Evolutionary conservation across 768 basidiomycete species (phyloP).

Genomic region (Pilatotrama ljubarskyi): DNA sequence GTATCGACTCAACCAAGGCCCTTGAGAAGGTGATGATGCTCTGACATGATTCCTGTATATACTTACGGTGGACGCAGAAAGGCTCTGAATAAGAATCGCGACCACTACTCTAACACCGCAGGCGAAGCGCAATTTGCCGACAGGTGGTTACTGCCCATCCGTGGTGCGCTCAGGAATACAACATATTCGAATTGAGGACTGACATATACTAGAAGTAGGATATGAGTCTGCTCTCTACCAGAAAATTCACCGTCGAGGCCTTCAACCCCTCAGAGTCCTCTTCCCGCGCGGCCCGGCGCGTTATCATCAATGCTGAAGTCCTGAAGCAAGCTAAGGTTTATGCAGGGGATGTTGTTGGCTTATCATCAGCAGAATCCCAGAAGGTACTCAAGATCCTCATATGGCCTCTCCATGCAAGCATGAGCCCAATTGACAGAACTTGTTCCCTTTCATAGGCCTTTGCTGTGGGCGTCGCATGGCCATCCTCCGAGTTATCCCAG

Average conservation of each 20-base stretch:
- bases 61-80: too few species aligned
- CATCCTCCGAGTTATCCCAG: constrained; percentile 60
- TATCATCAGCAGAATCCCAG: constrained; percentile 42
- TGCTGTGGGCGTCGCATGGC: constrained; percentile 75
- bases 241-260: constrained; percentile 32
- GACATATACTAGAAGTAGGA: too few species aligned
- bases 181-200: too few species aligned
- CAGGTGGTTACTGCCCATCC: too few species aligned
- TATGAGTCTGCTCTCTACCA: constrained; percentile 27
- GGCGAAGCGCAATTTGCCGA: too few species aligned
- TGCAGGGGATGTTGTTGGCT: constrained; percentile 68
- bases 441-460: constrained; percentile 44
- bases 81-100: too few species aligned
- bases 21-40: too few species aligned
- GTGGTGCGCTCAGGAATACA: too few species aligned
- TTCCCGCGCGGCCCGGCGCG: constrained; percentile 58
- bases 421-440: not conserved
- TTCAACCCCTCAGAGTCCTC: constrained; percentile 22
- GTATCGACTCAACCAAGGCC: too few species aligned
- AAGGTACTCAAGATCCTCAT: constrained; percentile 32
- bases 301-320: constrained; percentile 62
- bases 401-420: not conserved
- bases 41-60: too few species aligned
- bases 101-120: too few species aligned
- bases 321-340: constrained; percentile 60